Conservation (phyloP, 768 basidiomycete species). For the Terana coerulea region DNA sequence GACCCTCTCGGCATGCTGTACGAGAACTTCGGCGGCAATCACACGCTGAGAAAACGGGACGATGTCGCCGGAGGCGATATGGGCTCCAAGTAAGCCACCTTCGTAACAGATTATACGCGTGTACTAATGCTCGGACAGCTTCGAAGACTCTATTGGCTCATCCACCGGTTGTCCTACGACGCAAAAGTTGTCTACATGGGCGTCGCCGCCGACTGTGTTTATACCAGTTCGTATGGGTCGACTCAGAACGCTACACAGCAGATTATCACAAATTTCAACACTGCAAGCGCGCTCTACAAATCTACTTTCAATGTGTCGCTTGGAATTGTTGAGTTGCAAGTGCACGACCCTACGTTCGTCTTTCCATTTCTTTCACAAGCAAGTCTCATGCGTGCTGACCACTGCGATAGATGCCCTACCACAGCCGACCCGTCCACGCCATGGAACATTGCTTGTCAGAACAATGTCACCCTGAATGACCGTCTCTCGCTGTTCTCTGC, state of each 20-base stretch:
- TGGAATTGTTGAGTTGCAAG: conserved; percentile 74
- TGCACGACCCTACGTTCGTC: conserved; percentile 53
- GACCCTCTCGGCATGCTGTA: conserved; percentile 33
- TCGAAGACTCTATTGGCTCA: conserved; percentile 63
- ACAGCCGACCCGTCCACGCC: conserved; percentile 45
- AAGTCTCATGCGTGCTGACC: neutral
- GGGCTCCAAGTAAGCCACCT: conserved; percentile 49
- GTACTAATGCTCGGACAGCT: conserved; percentile 40
- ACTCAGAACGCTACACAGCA: conserved; percentile 65
- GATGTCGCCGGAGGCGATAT: conserved; percentile 51
- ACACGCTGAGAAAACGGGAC: conserved; percentile 41
- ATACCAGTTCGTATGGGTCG: conserved; percentile 60
- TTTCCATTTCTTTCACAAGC: conserved; percentile 6
- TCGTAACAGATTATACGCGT: neutral
- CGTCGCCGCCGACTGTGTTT: conserved; percentile 84
- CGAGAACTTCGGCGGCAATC: conserved; percentile 25
- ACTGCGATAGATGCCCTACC: conserved; percentile 52
- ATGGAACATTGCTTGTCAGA: conserved; percentile 75
- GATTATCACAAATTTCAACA: conserved; percentile 78
- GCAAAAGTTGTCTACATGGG: conserved; percentile 83
- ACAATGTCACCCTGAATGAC: conserved; percentile 52
- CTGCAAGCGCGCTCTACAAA: conserved; percentile 73
- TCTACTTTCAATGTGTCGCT: conserved; percentile 81
- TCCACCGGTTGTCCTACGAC: conserved; percentile 67
- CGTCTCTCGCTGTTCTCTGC: conserved; percentile 76